A percentile compares a stretch with the other conserved stretches of the same genome.
Evolutionary conservation across 2,329 filamentous ascomycete species (phyloP).

Genomic region (Trichoderma harzianum): DNA sequence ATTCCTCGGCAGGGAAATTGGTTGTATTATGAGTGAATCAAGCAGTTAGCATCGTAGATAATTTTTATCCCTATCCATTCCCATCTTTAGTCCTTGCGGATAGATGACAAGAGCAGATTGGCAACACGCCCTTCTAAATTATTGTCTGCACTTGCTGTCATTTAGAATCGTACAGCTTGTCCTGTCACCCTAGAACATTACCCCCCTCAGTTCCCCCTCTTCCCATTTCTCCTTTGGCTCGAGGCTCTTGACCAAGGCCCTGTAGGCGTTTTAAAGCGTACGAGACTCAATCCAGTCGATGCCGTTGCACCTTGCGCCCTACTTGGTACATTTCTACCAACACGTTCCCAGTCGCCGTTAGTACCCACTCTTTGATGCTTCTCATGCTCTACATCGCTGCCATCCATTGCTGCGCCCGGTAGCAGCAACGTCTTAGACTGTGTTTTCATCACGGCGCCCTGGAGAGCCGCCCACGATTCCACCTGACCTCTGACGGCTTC

Average conservation of each 20-base stretch:
- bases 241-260: slow-evolving; percentile 46
- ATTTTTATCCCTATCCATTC: not conserved
- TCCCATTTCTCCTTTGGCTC: slow-evolving; percentile 27
- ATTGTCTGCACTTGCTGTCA: not conserved
- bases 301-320: slow-evolving; percentile 23
- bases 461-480: slow-evolving; percentile 56
- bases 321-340: slow-evolving; percentile 25
- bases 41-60: not conserved
- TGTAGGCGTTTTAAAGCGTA: slow-evolving; percentile 48
- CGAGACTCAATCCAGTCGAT: slow-evolving; percentile 46
- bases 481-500: slow-evolving; percentile 56
- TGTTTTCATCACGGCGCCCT: slow-evolving; percentile 37
- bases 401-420: slow-evolving; percentile 30
- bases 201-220: not conserved
- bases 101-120: not conserved
- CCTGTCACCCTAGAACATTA: not conserved
- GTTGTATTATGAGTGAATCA: not conserved
- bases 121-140: not conserved
- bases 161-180: not conserved
- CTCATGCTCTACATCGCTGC: slow-evolving; percentile 29
- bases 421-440: slow-evolving; percentile 26
- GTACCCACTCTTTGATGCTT: not conserved
- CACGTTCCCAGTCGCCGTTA: slow-evolving; percentile 29
- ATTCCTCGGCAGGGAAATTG: not conserved
- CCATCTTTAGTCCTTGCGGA: not conserved